Evolutionary conservation across 164 flowering plant species (phyloP).

Genomic region (Vitis labrusca): DNA sequence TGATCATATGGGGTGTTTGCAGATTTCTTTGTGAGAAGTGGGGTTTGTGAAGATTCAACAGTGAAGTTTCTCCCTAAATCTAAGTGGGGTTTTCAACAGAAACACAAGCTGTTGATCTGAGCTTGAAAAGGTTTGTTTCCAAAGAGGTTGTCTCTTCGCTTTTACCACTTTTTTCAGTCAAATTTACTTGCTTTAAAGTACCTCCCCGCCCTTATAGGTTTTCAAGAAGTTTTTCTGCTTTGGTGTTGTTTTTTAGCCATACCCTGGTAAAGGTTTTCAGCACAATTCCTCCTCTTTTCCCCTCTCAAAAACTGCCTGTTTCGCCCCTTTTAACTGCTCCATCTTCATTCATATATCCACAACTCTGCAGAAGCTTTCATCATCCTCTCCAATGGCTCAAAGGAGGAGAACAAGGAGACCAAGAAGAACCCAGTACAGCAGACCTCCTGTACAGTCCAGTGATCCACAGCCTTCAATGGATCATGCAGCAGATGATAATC

Average conservation of each 20-base stretch:
- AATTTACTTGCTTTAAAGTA: conserved; percentile 13
- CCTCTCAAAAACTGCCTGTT: neutral
- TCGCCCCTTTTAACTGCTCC: neutral
- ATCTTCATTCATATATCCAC: neutral
- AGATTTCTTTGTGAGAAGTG: neutral
- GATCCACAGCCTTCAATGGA: too few relatives aligned
- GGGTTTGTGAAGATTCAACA: neutral
- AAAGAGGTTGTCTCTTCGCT: conserved; percentile 8
- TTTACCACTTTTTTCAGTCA: conserved; percentile 22
- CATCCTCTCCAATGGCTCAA: conserved; percentile 15
- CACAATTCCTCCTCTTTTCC: neutral
- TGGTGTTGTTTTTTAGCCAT: neutral
- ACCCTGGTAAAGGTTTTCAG: neutral
- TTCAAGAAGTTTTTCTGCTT: neutral
- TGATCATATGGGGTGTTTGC: too few relatives aligned
- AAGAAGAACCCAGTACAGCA: conserved; percentile 10
- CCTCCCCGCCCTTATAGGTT: too few relatives aligned
- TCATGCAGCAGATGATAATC: neutral
- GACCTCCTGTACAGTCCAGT: too few relatives aligned
- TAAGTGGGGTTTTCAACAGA: too few relatives aligned
- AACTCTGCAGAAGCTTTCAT: neutral
- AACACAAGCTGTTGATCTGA: neutral
- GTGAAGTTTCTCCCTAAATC: too few relatives aligned
- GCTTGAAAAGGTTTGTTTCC: conserved; percentile 4
- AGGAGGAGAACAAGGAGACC: conserved; percentile 2